A percentile compares a stretch with the other conserved stretches of the same genome.
phyloP scores from a whole-genome alignment of 768 basidiomycete genomes.

The Boletales sp. region DNA sequence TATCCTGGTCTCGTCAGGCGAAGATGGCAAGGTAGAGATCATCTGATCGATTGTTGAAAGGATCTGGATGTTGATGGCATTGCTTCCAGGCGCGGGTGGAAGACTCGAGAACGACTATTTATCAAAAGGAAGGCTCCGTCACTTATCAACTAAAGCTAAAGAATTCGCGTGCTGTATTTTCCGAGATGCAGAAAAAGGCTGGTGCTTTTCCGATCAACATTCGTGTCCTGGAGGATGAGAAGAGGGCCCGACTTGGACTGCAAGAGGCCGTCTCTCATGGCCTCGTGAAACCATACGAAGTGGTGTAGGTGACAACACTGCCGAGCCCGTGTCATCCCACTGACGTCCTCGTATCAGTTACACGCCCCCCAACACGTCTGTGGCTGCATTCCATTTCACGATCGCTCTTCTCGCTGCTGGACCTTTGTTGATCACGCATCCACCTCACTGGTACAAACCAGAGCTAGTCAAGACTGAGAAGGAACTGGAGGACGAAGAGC shows the following conservation, averaged over 20 bases:
- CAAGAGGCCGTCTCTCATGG: constrained; percentile 95
- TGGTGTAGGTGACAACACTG: constrained; percentile 59
- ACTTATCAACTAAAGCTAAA: constrained; percentile 98
- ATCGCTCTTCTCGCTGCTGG: constrained; percentile 90
- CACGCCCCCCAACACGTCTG: constrained; percentile 78
- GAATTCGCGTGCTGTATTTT: constrained; percentile 93
- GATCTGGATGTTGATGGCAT: neutral
- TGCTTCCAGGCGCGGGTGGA: constrained; percentile 75
- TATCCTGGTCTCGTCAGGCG: constrained; percentile 80
- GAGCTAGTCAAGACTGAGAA: constrained; percentile 89
- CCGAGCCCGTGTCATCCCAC: neutral
- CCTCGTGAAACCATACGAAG: constrained; percentile 92
- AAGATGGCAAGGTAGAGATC: constrained; percentile 78
- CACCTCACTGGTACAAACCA: constrained; percentile 90
- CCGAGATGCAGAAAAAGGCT: constrained; percentile 97
- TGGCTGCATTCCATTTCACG: constrained; percentile 97
- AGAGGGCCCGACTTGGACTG: constrained; percentile 90
- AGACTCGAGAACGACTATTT: constrained; percentile 89
- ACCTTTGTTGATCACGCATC: constrained; percentile 81
- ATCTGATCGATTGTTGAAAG: neutral
- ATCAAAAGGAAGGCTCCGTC: constrained; percentile 80
- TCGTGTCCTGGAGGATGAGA: constrained; percentile 92
- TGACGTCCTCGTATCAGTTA: constrained; percentile 43
- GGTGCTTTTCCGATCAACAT: constrained; percentile 98
- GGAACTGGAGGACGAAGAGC: constrained; percentile 82